phyloP scores from a whole-genome alignment of 805 yeast species.

The Wickerhamiella australiensis region DNA sequence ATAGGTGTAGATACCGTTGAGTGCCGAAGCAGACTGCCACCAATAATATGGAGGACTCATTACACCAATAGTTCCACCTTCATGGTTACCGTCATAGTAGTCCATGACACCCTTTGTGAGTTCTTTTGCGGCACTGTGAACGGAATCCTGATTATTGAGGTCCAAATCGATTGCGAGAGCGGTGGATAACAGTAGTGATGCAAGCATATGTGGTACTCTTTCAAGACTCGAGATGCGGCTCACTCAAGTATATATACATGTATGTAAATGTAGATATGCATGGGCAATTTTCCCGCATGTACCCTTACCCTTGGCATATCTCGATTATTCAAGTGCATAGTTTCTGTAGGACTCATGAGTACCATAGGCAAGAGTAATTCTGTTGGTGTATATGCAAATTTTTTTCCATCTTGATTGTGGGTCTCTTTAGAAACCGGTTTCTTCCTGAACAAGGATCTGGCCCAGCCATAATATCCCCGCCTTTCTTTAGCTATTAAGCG shows the following conservation, averaged over 20 bases:
- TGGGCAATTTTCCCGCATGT: no score
- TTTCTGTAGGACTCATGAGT: no score
- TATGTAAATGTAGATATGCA: not conserved
- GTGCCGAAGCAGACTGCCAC: slow-evolving; percentile 81
- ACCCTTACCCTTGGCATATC: not conserved
- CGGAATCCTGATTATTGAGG: slow-evolving; percentile 16
- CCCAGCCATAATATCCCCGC: not conserved
- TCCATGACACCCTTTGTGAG: slow-evolving; percentile 60
- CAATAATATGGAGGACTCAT: slow-evolving; percentile 64
- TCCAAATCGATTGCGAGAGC: slow-evolving; percentile 17
- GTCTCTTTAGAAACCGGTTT: no score
- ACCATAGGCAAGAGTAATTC: no score
- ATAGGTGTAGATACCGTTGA: slow-evolving; percentile 53
- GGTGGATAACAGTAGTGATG: not conserved
- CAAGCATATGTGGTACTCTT: not conserved
- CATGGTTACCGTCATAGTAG: slow-evolving; percentile 55
- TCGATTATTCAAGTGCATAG: not conserved
- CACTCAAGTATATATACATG: not conserved
- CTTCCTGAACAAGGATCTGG: not conserved
- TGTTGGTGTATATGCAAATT: no score
- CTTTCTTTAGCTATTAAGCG: no score
- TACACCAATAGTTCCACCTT: slow-evolving; percentile 61
- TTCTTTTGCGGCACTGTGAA: slow-evolving; percentile 40
- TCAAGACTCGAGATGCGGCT: no score
- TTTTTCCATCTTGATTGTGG: no score